Conservation (phyloP, 2,329 filamentous ascomycete genomes). For the Alternaria infectoria region DNA sequence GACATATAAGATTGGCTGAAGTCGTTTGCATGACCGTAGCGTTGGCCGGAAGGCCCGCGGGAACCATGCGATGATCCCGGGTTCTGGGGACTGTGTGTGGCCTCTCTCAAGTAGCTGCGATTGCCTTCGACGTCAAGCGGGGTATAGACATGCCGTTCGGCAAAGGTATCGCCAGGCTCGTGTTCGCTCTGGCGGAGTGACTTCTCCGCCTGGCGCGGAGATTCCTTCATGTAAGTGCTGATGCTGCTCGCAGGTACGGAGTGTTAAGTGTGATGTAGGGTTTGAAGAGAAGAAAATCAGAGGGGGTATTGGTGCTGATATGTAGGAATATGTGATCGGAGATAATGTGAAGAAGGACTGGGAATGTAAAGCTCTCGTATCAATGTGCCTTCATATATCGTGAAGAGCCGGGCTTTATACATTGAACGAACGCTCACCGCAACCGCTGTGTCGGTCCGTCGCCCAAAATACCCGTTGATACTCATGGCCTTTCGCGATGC, state of each 20-base stretch:
- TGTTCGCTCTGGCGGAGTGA: not conserved
- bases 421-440: constrained; percentile 8
- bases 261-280: not conserved
- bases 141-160: not conserved
- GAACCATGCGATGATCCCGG: constrained; percentile 5
- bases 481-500: constrained; percentile 9
- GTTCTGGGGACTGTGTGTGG: not conserved
- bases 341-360: constrained; percentile 14
- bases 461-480: not conserved
- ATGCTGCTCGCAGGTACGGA: not conserved
- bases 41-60: not conserved
- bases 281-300: constrained; percentile 1
- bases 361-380: not conserved
- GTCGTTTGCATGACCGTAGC: constrained; percentile 20
- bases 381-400: not conserved
- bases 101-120: constrained; percentile 2
- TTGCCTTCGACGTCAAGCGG: not conserved
- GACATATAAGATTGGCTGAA: constrained; percentile 15
- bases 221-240: constrained; percentile 20
- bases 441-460: constrained; percentile 1
- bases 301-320: not conserved
- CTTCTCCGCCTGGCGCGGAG: constrained; percentile 3
- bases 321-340: not conserved
- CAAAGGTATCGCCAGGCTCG: not conserved
- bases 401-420: constrained; percentile 15